Evolutionary conservation across 108 stramenopile species (phyloP).

Genomic region (Nannochloropsis gaditana): DNA sequence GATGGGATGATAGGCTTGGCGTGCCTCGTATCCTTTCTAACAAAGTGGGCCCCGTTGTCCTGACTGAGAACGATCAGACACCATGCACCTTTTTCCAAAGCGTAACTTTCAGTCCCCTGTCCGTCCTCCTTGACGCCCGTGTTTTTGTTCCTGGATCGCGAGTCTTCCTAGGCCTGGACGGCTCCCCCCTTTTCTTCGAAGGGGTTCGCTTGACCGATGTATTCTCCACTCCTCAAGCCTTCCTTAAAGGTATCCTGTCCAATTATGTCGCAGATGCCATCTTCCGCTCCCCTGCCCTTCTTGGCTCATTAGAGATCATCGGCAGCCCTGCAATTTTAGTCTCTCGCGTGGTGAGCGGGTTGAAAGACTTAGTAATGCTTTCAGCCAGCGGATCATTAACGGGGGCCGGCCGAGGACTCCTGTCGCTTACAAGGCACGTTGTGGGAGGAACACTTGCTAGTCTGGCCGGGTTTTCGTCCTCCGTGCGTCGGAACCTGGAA

Average conservation of each 20-base stretch:
- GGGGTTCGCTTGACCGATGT: conserved; percentile 5
- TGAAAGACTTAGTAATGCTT: neutral
- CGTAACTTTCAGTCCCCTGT: neutral
- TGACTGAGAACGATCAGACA: neutral
- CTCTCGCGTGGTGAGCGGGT: neutral
- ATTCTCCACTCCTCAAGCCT: neutral
- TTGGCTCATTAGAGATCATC: neutral
- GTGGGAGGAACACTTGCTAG: neutral
- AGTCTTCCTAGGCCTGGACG: neutral
- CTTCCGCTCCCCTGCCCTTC: neutral
- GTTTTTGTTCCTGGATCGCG: neutral
- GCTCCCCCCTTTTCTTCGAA: neutral
- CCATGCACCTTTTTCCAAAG: neutral
- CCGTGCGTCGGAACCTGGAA: neutral
- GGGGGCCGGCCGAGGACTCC: neutral
- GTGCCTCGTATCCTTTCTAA: no score
- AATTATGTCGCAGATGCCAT: conserved; percentile 18
- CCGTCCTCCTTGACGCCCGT: neutral
- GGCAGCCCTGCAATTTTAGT: neutral
- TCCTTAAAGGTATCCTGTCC: neutral
- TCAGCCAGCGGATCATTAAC: neutral
- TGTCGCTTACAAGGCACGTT: neutral
- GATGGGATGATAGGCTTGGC: no score
- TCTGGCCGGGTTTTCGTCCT: neutral
- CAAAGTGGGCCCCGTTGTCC: no score